phyloP scores from a whole-genome alignment of 805 yeast genomes.

The Yamadazyma kitorensis region DNA sequence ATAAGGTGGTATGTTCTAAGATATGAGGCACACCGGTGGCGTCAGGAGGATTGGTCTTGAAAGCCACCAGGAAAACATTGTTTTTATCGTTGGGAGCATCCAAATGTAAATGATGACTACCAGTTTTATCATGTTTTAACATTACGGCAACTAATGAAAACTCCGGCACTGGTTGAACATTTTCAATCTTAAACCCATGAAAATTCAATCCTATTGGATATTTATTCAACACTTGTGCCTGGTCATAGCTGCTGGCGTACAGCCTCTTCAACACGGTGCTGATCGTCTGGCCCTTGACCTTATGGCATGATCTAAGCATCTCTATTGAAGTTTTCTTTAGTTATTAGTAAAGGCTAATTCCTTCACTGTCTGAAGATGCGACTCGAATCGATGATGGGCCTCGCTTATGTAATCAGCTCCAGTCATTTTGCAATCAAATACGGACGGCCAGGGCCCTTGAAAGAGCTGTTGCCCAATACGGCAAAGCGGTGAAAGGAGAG shows the following conservation, averaged over 20 bases:
- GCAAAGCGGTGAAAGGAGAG: too few relatives aligned
- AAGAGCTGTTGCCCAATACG: too few relatives aligned
- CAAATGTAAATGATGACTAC: conserved; percentile 80
- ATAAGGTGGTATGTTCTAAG: conserved; percentile 90
- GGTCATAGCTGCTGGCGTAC: conserved; percentile 6
- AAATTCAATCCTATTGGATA: conserved; percentile 63
- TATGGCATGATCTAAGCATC: too few relatives aligned
- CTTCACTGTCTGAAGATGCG: too few relatives aligned
- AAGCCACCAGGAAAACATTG: conserved; percentile 84
- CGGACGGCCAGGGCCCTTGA: too few relatives aligned
- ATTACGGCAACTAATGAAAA: conserved; percentile 77
- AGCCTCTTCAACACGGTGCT: too few relatives aligned
- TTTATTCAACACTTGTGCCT: conserved; percentile 19
- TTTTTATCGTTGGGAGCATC: conserved; percentile 76
- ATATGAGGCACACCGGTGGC: conserved; percentile 96
- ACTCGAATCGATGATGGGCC: too few relatives aligned
- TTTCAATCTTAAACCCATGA: conserved; percentile 65
- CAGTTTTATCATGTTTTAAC: conserved; percentile 63
- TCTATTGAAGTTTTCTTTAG: too few relatives aligned
- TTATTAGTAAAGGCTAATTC: too few relatives aligned
- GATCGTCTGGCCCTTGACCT: too few relatives aligned
- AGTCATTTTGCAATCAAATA: too few relatives aligned
- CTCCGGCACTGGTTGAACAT: conserved; percentile 74
- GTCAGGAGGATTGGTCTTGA: conserved; percentile 93
- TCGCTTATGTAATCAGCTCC: too few relatives aligned